Conservation (phyloP, 345 rosid genomes). For the Zanthoxylum bungeanum region DNA sequence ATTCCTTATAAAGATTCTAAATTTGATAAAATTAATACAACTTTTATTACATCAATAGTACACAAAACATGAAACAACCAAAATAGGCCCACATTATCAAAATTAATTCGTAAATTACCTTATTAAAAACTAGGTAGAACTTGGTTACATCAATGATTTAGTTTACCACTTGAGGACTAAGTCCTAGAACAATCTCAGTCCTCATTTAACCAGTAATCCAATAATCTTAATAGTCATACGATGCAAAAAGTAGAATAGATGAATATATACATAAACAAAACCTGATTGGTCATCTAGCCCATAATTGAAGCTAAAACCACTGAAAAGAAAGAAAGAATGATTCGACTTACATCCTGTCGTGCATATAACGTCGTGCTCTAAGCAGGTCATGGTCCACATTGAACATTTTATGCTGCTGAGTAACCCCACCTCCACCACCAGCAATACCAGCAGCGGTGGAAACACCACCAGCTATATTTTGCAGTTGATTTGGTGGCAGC, state of each 20-base stretch:
- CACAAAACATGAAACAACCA: background rate
- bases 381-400: constrained; percentile 24
- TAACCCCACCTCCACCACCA: constrained; percentile 17
- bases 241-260: background rate
- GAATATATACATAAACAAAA: background rate
- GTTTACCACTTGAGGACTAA: background rate
- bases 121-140: background rate
- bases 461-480: constrained; percentile 40
- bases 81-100: background rate
- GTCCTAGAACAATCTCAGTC: background rate
- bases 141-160: background rate
- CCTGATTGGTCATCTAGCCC: background rate
- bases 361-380: constrained; percentile 27
- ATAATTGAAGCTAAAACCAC: background rate
- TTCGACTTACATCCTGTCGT: constrained; percentile 16
- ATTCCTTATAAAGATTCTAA: background rate
- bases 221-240: background rate
- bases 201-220: background rate
- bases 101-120: background rate
- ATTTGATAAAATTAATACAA: background rate
- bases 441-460: constrained; percentile 37
- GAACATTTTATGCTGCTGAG: constrained; percentile 5
- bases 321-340: background rate
- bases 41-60: background rate
- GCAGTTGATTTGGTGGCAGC: constrained; percentile 54